phyloP scores from a whole-genome alignment of 192 early-diverging fungal genomes.

The Lobulomyces angularis region DNA sequence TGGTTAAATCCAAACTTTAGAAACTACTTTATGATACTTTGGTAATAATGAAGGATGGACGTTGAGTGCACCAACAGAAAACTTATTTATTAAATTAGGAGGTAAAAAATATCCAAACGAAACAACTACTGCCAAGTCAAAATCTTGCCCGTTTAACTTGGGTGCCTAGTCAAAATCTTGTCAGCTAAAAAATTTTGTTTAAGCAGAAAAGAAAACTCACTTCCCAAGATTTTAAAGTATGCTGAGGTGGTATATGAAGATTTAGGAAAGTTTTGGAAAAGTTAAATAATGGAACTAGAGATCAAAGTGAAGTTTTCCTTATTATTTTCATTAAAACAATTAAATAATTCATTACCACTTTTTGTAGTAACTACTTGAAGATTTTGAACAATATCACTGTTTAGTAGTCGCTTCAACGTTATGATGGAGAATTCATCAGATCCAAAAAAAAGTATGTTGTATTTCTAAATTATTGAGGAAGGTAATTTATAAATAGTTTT shows the following conservation, averaged over 20 bases:
- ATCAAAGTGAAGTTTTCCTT: too few relatives aligned
- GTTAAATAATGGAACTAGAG: too few relatives aligned
- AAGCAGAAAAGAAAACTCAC: too few relatives aligned
- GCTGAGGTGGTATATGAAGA: not conserved
- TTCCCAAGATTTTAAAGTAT: too few relatives aligned
- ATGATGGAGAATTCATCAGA: constrained; percentile 66
- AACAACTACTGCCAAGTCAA: constrained; percentile 81
- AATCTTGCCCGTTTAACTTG: constrained; percentile 16
- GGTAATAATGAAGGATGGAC: constrained; percentile 91
- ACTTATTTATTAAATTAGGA: constrained; percentile 47
- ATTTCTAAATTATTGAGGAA: too few relatives aligned
- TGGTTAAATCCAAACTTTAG: not conserved
- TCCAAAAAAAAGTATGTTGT: constrained; percentile 72
- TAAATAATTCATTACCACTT: too few relatives aligned
- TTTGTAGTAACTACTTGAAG: constrained; percentile 16
- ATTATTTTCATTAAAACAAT: too few relatives aligned
- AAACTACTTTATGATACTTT: constrained; percentile 27
- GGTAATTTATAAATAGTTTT: too few relatives aligned
- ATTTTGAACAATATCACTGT: constrained; percentile 3
- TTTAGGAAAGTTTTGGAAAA: not conserved
- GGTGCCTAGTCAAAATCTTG: constrained; percentile 1
- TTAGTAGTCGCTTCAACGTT: constrained; percentile 43
- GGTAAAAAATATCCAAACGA: constrained; percentile 89
- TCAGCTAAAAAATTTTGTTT: not conserved
- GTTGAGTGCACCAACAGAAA: constrained; percentile 64